phyloP scores from a whole-genome alignment of 2,329 filamentous ascomycete genomes.

The Ceratocystis ficicola region DNA sequence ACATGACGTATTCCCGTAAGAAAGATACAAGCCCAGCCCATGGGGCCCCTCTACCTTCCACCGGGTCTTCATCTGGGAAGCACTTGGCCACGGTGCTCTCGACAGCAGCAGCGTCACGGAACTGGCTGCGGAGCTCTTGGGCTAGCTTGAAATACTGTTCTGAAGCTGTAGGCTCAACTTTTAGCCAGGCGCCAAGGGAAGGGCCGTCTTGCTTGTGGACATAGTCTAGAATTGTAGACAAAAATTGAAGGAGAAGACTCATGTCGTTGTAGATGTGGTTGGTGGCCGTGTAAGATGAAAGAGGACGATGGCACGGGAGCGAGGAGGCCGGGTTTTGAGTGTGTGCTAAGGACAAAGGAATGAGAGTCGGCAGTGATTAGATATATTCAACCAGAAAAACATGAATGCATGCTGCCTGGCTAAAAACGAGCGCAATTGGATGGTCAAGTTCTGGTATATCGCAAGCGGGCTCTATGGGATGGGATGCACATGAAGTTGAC shows the following conservation, averaged over 20 bases:
- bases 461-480: background rate
- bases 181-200: constrained; percentile 55
- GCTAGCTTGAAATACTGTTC: constrained; percentile 57
- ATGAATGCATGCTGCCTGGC: background rate
- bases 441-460: background rate
- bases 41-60: constrained; percentile 48
- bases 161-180: constrained; percentile 59
- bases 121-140: constrained; percentile 51
- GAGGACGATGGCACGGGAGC: background rate
- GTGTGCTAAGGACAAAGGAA: background rate
- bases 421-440: background rate
- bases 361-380: background rate
- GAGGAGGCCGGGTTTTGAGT: background rate
- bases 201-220: constrained; percentile 51
- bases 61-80: constrained; percentile 48
- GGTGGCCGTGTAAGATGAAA: background rate
- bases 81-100: constrained; percentile 51
- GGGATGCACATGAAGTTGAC: background rate
- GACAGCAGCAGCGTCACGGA: constrained; percentile 40
- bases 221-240: constrained; percentile 48
- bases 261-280: constrained; percentile 32
- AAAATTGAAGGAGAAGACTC: constrained; percentile 55
- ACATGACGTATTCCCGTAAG: constrained; percentile 67
- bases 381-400: background rate
- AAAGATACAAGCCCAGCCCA: constrained; percentile 73